A percentile compares a stretch with the other conserved stretches of the same genome.
Evolutionary conservation across 495 filamentous ascomycete genomes (phyloP).

Genomic region (Neurospora terricola): DNA sequence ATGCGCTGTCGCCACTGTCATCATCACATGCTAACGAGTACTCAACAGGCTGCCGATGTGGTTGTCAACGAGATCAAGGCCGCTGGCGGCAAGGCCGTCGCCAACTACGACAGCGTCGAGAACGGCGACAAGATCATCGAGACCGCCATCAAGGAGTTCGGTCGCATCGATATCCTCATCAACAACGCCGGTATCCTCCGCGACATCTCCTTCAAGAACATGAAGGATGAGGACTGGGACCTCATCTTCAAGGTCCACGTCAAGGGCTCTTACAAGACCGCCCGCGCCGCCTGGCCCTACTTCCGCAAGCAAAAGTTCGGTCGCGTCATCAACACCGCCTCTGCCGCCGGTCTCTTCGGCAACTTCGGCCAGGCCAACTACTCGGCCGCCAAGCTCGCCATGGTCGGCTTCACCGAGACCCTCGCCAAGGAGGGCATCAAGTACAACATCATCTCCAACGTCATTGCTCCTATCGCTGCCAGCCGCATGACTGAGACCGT

Average conservation of each 20-base stretch:
- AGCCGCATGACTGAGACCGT: slow-evolving; percentile 95
- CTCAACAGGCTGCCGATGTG: slow-evolving; percentile 72
- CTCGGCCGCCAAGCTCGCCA: slow-evolving; percentile 89
- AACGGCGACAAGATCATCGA: slow-evolving; percentile 93
- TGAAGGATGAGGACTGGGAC: slow-evolving; percentile 96
- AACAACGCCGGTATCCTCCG: slow-evolving; percentile 98
- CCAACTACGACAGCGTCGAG: slow-evolving; percentile 97
- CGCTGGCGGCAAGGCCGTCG: slow-evolving; percentile 89
- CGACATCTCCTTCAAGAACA: slow-evolving; percentile 97
- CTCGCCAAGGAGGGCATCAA: slow-evolving; percentile 95
- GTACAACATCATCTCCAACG: slow-evolving; percentile 96
- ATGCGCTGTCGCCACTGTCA: background rate
- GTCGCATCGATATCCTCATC: slow-evolving; percentile 86
- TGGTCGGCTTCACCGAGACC: slow-evolving; percentile 97
- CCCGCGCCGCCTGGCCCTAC: slow-evolving; percentile 92
- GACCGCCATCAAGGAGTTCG: slow-evolving; percentile 86
- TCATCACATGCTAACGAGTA: slow-evolving; percentile 8
- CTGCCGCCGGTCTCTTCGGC: slow-evolving; percentile 90
- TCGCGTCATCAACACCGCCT: slow-evolving; percentile 90
- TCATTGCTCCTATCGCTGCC: slow-evolving; percentile 93
- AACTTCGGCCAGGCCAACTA: slow-evolving; percentile 97
- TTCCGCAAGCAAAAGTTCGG: slow-evolving; percentile 99
- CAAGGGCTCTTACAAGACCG: slow-evolving; percentile 93
- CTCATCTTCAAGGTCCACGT: slow-evolving; percentile 89
- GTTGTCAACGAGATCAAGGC: slow-evolving; percentile 92